Evolutionary conservation across 768 basidiomycete species (phyloP).

Genomic region (Mycena sanguinolenta): DNA sequence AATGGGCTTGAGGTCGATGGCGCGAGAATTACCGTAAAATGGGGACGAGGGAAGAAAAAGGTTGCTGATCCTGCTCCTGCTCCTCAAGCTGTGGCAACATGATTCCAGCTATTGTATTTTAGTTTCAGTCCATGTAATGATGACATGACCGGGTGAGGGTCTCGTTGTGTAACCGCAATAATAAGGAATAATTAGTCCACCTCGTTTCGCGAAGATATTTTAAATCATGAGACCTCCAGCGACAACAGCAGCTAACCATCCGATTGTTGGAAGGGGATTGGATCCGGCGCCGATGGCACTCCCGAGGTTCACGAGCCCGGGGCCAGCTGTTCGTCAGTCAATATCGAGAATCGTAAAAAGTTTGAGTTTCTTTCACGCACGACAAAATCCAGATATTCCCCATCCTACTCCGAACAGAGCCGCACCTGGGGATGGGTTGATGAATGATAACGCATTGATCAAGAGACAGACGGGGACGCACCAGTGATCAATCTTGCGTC

Average conservation of each 20-base stretch:
- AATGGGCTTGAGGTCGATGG: constrained; percentile 90
- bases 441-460: neutral
- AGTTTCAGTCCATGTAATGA: constrained; percentile 5
- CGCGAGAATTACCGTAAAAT: constrained; percentile 80
- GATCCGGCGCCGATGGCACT: constrained; percentile 55
- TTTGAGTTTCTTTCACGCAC: constrained; percentile 52
- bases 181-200: constrained; percentile 26
- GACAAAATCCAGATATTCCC: constrained; percentile 73
- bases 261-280: constrained; percentile 47
- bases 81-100: constrained; percentile 17
- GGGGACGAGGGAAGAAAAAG: constrained; percentile 82
- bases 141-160: neutral
- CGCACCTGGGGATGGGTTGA: constrained; percentile 50
- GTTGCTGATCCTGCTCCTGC: constrained; percentile 45
- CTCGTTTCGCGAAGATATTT: neutral
- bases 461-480: constrained; percentile 40
- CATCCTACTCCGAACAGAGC: constrained; percentile 74
- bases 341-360: constrained; percentile 10
- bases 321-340: constrained; percentile 61
- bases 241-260: constrained; percentile 58
- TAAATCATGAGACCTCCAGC: constrained; percentile 56
- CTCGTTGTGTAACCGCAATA: constrained; percentile 20
- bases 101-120: constrained; percentile 12
- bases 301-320: constrained; percentile 73
- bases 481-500: constrained; percentile 63